Evolutionary conservation across 352 stramenopile genomes (phyloP).

Genomic region (Phytophthora europaea): DNA sequence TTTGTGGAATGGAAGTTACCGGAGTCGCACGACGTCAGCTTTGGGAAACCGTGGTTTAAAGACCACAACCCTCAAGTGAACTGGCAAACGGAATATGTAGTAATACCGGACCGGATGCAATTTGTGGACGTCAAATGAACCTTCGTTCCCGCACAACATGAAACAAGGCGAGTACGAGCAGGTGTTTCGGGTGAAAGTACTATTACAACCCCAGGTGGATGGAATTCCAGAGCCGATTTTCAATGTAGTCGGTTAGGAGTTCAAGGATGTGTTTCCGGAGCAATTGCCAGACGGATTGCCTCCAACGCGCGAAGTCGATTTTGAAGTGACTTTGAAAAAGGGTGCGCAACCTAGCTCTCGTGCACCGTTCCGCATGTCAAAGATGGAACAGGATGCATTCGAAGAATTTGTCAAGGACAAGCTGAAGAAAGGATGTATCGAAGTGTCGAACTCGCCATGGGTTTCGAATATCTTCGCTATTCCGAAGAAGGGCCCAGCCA

Average conservation of each 20-base stretch:
- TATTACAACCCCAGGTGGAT: background rate
- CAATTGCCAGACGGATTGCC: conserved; percentile 19
- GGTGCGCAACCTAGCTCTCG: conserved; percentile 9
- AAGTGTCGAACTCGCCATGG: conserved; percentile 3
- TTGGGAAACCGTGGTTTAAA: conserved; percentile 21
- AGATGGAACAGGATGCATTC: conserved; percentile 20
- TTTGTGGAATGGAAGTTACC: too few species aligned
- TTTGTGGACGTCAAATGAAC: conserved; percentile 15
- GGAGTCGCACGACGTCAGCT: too few species aligned
- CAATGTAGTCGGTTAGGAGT: conserved; percentile 9
- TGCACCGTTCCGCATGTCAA: conserved; percentile 22
- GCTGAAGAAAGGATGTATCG: conserved; percentile 23
- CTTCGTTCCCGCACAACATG: conserved; percentile 2
- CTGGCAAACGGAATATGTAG: conserved; percentile 17
- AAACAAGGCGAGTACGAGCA: conserved; percentile 11
- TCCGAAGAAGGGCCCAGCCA: conserved; percentile 9
- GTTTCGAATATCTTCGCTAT: conserved; percentile 26
- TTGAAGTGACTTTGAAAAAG: conserved; percentile 24
- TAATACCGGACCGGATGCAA: conserved; percentile 1
- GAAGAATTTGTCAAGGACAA: conserved; percentile 23
- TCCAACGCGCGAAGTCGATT: conserved; percentile 13
- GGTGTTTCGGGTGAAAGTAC: conserved; percentile 13
- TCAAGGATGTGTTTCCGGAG: conserved; percentile 23
- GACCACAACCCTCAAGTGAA: conserved; percentile 16
- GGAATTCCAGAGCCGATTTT: too few species aligned